Conservation (phyloP, 805 yeast genomes). For the Citeromyces matritensis region DNA sequence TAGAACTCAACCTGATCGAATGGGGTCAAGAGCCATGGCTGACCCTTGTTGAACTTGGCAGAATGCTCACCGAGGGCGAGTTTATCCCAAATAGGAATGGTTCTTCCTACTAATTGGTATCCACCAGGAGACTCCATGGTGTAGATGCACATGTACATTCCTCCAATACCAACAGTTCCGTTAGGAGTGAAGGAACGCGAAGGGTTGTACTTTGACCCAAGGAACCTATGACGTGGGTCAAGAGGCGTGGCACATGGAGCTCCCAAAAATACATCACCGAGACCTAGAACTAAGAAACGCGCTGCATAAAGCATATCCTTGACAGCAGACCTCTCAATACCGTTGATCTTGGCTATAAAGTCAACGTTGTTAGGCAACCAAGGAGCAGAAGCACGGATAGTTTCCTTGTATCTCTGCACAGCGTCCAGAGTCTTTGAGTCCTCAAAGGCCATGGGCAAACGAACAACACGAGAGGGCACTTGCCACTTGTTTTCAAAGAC, state of each 20-base stretch:
- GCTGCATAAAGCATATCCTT: constrained; percentile 81
- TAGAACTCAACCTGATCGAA: constrained; percentile 93
- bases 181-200: constrained; percentile 92
- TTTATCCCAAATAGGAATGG: constrained; percentile 97
- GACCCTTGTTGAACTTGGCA: constrained; percentile 20
- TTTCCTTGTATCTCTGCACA: constrained; percentile 82
- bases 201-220: constrained; percentile 93
- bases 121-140: constrained; percentile 99
- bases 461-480: constrained; percentile 69
- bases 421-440: constrained; percentile 82
- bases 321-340: constrained; percentile 60
- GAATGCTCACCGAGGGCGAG: constrained; percentile 59
- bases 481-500: constrained; percentile 69
- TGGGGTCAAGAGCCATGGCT: constrained; percentile 86
- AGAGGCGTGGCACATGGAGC: constrained; percentile 98
- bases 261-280: constrained; percentile 94
- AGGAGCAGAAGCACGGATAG: constrained; percentile 86
- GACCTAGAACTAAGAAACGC: constrained; percentile 80
- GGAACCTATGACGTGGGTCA: constrained; percentile 87
- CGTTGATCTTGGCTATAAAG: constrained; percentile 78
- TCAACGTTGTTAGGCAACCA: constrained; percentile 98
- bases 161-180: constrained; percentile 97
- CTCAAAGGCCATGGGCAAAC: constrained; percentile 93
- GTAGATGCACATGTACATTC: constrained; percentile 97
- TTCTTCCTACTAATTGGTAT: constrained; percentile 90